Base-by-base conservation (phyloP, 192 early-diverging fungal genomes). In the Rhizoclosmatium globosum region DNA sequence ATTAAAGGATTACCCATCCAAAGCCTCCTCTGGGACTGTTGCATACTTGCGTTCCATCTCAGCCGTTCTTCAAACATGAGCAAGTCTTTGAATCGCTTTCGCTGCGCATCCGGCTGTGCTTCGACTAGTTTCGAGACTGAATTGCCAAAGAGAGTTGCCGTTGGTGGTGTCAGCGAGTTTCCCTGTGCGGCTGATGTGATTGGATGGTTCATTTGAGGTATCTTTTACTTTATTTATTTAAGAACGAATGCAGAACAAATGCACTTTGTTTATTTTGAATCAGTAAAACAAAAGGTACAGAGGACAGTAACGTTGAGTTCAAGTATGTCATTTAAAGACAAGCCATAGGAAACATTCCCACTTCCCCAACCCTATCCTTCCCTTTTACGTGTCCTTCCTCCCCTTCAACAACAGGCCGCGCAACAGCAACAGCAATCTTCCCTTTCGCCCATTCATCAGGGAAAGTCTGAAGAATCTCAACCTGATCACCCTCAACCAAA, bases 1-100 rank as follows among this genome's bases (percentile, higher is more conserved):
- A 17, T 53, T 53, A 0, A 17, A 53, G 50, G 9, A 53, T 42
- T 43, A 68, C 67, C 67, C 42, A 68, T 39, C 67, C 67, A 68
- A 7, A 68, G 39, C 31, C 67, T 21, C 67, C 73, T 50, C 31
- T 60, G 6, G 13, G 73, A 57, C 19, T 64, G 21, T 13, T 64
- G 73, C 13, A 19, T 59, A 13, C 7, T 15, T 38, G 41, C 44
- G 60, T 74, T 59, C 60, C 57, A 74, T 11, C 73, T 56, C 59
- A 74, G 73, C 41, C 73, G n/a, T 44, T 59, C 60, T 43, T 74
- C 73, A 45, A 74, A 60, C 2, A 74, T 74, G 42, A 74, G 58
- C n/a, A 74, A 15, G 44, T 74, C 73, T 59, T 74, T 74, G 57
- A 39, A 74, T 47, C 67, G 7, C 15, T 53, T 53, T 13, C 67